Evolutionary conservation across 805 yeast genomes (phyloP).

Genomic region (Yarrowia porcina): DNA sequence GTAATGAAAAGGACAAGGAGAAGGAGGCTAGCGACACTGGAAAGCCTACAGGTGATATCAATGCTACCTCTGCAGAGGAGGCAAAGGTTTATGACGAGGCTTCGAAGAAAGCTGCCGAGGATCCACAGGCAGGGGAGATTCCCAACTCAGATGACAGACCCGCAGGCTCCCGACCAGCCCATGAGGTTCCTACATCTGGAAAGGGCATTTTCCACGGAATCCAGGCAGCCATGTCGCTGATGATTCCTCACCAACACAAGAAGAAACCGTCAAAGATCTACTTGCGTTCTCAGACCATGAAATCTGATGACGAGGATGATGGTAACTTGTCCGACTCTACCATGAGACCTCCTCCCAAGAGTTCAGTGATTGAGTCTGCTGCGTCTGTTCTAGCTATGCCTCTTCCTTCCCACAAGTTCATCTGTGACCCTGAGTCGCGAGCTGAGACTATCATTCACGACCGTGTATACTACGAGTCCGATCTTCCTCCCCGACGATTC

Average conservation of each 20-base stretch:
- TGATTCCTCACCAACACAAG: constrained; percentile 5
- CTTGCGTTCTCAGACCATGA: constrained; percentile 1
- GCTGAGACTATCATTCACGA: constrained; percentile 77
- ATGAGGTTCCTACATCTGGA: background rate
- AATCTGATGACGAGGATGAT: background rate
- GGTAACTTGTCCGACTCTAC: background rate
- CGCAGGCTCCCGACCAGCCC: background rate
- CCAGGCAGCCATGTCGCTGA: constrained; percentile 22
- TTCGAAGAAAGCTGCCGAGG: background rate
- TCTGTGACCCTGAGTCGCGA: constrained; percentile 64
- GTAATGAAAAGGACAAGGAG: background rate
- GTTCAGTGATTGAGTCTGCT: constrained; percentile 77
- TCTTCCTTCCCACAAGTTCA: constrained; percentile 62
- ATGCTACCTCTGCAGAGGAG: background rate
- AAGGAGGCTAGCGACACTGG: background rate
- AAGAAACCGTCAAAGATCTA: constrained; percentile 18
- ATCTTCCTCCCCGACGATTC: constrained; percentile 56
- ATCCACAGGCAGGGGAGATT: constrained; percentile 28
- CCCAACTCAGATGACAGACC: constrained; percentile 40
- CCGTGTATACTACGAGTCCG: constrained; percentile 61
- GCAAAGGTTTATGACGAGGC: constrained; percentile 11
- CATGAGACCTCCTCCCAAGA: constrained; percentile 39
- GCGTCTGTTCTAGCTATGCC: constrained; percentile 77
- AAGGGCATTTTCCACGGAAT: constrained; percentile 20
- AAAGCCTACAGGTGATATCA: background rate